phyloP scores from a whole-genome alignment of 148 eudicot species.

The Fallopia convolvulus region DNA sequence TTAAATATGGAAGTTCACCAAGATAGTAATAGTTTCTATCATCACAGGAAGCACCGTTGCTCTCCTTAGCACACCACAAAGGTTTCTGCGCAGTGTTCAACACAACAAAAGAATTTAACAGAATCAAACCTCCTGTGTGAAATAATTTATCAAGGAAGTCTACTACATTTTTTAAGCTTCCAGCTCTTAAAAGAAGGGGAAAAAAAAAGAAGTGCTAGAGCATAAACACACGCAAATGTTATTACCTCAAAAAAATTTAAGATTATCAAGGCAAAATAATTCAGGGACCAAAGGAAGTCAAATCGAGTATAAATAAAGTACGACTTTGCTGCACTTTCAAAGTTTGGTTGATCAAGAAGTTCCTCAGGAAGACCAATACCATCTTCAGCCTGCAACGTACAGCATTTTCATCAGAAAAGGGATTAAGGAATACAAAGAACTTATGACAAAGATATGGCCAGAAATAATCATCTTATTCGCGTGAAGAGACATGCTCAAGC shows the following conservation, averaged over 20 bases:
- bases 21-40: slow-evolving; percentile 69
- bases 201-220: not conserved
- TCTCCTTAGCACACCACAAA: slow-evolving; percentile 60
- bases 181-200: not conserved
- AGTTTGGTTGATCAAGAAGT: slow-evolving; percentile 59
- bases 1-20: slow-evolving; percentile 80
- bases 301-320: slow-evolving; percentile 62
- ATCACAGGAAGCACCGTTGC: slow-evolving; percentile 37
- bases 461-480: not conserved
- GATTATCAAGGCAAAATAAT: slow-evolving; percentile 61
- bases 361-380: slow-evolving; percentile 92
- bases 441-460: not conserved
- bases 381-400: slow-evolving; percentile 82
- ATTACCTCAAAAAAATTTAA: slow-evolving; percentile 78
- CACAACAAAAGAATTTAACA: slow-evolving; percentile 7
- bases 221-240: not conserved
- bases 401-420: slow-evolving; percentile 10
- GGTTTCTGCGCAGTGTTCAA: slow-evolving; percentile 58
- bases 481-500: not conserved
- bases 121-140: slow-evolving; percentile 8
- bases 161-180: not conserved
- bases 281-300: slow-evolving; percentile 71
- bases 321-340: slow-evolving; percentile 56
- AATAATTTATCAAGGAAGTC: not conserved
- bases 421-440: not conserved